Evolutionary conservation across 2,329 filamentous ascomycete genomes (phyloP).

Genomic region (Colletotrichum navitas): DNA sequence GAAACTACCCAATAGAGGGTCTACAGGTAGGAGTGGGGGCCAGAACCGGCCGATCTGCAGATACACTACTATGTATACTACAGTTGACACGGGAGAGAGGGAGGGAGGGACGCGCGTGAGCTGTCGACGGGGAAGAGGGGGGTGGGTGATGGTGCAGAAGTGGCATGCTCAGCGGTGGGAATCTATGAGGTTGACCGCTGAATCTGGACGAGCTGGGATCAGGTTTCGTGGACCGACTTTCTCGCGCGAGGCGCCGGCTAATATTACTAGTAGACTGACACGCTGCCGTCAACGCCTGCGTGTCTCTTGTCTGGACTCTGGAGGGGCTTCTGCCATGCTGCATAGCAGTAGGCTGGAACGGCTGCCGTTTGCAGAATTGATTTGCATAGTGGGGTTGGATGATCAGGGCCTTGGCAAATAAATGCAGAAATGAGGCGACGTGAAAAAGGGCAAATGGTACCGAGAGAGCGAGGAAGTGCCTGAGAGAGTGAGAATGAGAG

Average conservation of each 20-base stretch:
- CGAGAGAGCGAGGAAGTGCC: neutral
- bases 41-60: conserved; percentile 24
- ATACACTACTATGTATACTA: too few species aligned
- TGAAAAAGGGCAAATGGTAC: neutral
- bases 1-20: neutral
- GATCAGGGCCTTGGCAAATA: conserved; percentile 5
- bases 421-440: conserved; percentile 16
- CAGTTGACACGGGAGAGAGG: neutral
- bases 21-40: conserved; percentile 3
- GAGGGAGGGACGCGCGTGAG: conserved; percentile 24
- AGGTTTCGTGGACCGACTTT: conserved; percentile 12
- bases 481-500: neutral
- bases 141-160: conserved; percentile 29
- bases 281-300: neutral
- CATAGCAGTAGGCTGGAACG: conserved; percentile 17
- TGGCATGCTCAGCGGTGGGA: conserved; percentile 1
- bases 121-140: conserved; percentile 27
- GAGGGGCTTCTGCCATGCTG: too few species aligned
- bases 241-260: neutral
- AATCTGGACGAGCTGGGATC: conserved; percentile 4
- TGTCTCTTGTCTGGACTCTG: neutral
- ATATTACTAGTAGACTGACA: neutral
- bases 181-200: conserved; percentile 22
- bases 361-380: conserved; percentile 30
- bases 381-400: conserved; percentile 1